These are phyloP conservation scores for Tetratostichococcus sp. DNA, from an alignment of 139 green algal genomes.

Conservation along the genomic window DNA sequence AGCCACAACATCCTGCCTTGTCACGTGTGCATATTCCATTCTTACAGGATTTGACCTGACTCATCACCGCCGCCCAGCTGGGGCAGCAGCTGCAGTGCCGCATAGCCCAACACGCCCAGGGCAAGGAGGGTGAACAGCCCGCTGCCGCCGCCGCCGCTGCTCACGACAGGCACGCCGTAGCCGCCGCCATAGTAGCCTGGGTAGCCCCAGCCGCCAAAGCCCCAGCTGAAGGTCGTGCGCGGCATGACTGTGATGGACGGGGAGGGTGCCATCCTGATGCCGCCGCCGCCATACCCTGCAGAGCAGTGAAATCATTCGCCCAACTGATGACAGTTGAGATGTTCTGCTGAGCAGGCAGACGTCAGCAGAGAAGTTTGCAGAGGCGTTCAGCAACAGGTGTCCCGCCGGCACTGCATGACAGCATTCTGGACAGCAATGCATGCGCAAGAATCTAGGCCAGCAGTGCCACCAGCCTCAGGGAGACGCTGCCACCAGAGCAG, in stretches of 20 bases:
- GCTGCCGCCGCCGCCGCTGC: conserved; percentile 22
- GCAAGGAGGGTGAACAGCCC: conserved; percentile 35
- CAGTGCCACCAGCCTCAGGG: too few relatives aligned
- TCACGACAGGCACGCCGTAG: conserved; percentile 17
- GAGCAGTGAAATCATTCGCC: too few relatives aligned
- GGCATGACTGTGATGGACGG: not conserved
- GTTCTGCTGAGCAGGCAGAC: too few relatives aligned
- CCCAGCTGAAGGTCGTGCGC: not conserved
- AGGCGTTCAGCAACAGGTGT: too few relatives aligned
- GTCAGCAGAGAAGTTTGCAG: too few relatives aligned
- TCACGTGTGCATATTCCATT: too few relatives aligned
- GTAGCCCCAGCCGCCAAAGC: conserved; percentile 19
- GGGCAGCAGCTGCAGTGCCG: not conserved
- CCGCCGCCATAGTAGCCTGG: conserved; percentile 6
- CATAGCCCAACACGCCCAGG: conserved; percentile 18
- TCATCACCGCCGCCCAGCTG: not conserved
- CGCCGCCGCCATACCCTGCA: not conserved
- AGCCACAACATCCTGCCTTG: too few relatives aligned
- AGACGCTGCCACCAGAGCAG: too few relatives aligned
- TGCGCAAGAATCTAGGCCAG: too few relatives aligned
- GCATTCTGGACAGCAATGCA: too few relatives aligned
- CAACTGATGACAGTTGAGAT: too few relatives aligned
- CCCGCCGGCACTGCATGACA: too few relatives aligned
- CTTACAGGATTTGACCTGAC: not conserved
- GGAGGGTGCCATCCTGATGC: not conserved